Conservation (phyloP, 208 protist genomes). For the Leptomonas pyrrhocoris region DNA sequence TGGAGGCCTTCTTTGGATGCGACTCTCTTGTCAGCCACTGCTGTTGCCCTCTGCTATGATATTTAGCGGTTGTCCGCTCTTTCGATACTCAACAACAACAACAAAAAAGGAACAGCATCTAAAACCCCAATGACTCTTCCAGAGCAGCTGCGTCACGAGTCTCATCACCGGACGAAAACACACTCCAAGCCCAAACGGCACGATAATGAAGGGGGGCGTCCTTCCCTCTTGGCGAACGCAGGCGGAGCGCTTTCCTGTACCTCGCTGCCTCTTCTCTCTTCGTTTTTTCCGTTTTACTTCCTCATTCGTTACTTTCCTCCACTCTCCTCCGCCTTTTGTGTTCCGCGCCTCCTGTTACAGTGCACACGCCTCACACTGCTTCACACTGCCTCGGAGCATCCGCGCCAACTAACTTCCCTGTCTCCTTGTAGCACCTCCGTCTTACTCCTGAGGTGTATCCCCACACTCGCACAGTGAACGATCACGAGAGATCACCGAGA, state of each 20-base stretch:
- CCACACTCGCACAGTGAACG: background rate
- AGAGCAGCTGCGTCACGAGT: no score
- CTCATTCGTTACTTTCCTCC: background rate
- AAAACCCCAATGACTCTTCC: no score
- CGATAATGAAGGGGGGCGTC: no score
- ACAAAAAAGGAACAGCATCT: no score
- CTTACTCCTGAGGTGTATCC: background rate
- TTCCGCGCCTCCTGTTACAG: background rate
- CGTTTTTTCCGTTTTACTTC: background rate
- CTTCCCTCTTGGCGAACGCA: no score
- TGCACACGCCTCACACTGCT: no score
- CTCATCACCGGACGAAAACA: no score
- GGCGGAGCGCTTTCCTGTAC: no score
- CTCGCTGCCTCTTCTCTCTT: background rate
- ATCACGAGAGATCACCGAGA: background rate
- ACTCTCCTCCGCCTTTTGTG: background rate
- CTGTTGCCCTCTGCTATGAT: slow-evolving; percentile 13
- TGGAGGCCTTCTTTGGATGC: background rate
- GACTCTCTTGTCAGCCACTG: background rate
- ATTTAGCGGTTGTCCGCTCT: background rate
- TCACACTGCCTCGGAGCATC: background rate
- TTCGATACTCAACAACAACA: no score
- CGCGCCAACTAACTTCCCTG: background rate
- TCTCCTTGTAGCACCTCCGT: background rate
- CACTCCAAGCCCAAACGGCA: no score